phyloP scores from a whole-genome alignment of 106 monocot species.

The Cymbidium sinense region DNA sequence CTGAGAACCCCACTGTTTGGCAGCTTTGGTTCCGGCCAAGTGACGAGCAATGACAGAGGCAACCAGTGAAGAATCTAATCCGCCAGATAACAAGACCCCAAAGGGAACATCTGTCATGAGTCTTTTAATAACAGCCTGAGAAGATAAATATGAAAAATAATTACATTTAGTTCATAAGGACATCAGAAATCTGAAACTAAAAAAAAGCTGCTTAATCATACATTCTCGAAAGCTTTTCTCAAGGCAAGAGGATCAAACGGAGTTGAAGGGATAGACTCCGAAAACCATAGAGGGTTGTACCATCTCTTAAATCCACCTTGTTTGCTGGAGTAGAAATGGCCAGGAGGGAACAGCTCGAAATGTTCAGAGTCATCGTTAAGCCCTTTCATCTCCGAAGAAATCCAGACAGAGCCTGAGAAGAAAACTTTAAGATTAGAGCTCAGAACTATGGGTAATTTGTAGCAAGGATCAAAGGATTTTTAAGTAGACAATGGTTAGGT shows the following conservation, averaged over 20 bases:
- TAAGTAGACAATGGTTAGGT: too few relatives aligned
- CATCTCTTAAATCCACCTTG: slow-evolving; percentile 48
- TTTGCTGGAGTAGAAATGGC: slow-evolving; percentile 76
- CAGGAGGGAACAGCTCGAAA: slow-evolving; percentile 74
- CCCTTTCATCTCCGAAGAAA: slow-evolving; percentile 86
- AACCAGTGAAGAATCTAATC: slow-evolving; percentile 59
- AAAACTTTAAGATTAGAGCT: background rate
- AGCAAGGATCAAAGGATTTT: too few relatives aligned
- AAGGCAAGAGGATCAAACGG: slow-evolving; percentile 53
- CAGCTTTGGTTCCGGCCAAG: slow-evolving; percentile 47
- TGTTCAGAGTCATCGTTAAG: slow-evolving; percentile 80
- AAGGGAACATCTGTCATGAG: slow-evolving; percentile 74
- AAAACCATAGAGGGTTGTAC: slow-evolving; percentile 73
- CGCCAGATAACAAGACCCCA: slow-evolving; percentile 60
- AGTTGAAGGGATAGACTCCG: slow-evolving; percentile 48
- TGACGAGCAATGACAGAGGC: slow-evolving; percentile 52
- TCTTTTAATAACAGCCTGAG: slow-evolving; percentile 53
- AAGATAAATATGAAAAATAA: background rate
- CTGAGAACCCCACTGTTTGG: slow-evolving; percentile 48
- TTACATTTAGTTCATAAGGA: background rate
- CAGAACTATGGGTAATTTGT: too few relatives aligned
- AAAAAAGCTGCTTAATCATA: slow-evolving; percentile 13
- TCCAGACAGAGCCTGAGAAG: slow-evolving; percentile 69
- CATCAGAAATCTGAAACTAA: background rate
- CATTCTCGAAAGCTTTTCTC: slow-evolving; percentile 55